Base-by-base conservation (phyloP, 2,329 filamentous ascomycete genomes). In the Leptographium wingfieldii region DNA sequence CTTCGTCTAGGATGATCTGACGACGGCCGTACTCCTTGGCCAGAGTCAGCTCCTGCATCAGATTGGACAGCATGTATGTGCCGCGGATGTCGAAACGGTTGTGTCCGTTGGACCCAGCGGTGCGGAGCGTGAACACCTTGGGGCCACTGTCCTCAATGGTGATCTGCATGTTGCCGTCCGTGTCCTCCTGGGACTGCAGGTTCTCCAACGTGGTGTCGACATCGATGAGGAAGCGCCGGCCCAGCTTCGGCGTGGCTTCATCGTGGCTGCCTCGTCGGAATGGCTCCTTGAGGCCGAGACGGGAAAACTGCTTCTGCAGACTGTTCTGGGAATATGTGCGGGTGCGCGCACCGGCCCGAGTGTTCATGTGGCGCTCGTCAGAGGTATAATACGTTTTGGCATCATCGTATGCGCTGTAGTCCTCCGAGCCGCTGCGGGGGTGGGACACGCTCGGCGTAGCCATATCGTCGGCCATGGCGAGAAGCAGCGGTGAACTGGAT, bases 11-110 rank as follows among this genome's bases (percentile, higher is more conserved):
- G 59, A 96, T 83, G 67, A 97, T 92, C 69, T 90, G 86, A 73
- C 91, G 90, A 63, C 90, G 86, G 61, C 90, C 91, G 69, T 90
- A 92, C 70, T 95, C 88, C 77, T 95, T 87, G 65, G 94, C 94
- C 66, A 97, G 80, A 1, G 88, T 94, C 65, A 99, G 81, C 74
- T 99, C 94, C 73, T 99, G 94, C 49, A 97, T 80, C 54, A 97
- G 83, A 71, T 97, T 99, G 63, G 92, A 96, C 61, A 99, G 82
- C 87, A 95, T 95, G 73, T 99, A 99, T 38, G 90, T 97, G 68
- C 94, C 94, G 65, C 92, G 88, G 63, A 99, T 83, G 70, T 97
- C 92, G 72, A 92, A 91, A 64, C 85, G 85, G 69, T 92, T 92
- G 76, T 88, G 84, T 51, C 92, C 92, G 66, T 88, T 90, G 43